Evolutionary conservation across 2,329 filamentous ascomycete genomes (phyloP), one percentile per base, ranked within the genome.

Genomic region (Apiospora arundinis): DNA sequence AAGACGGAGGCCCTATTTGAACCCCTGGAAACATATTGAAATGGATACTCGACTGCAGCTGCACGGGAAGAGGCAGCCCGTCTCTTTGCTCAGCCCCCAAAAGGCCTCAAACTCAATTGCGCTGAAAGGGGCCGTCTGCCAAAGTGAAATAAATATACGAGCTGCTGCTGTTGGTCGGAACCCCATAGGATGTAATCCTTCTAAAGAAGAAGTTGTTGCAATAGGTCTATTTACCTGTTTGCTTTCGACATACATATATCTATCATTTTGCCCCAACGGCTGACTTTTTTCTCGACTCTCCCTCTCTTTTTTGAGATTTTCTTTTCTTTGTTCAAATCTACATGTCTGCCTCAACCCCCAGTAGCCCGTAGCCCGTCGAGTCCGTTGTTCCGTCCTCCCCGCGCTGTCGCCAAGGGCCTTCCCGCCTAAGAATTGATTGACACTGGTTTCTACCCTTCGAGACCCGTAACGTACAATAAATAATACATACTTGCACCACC

Each of bases 41-140:
- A 63, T 40, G 56, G 56, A 40, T 40, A 60, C 52, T 21, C 52
- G 28, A 25, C 25, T 21, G 52, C 52, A 60, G 16, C 52, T 60
- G 52, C 37, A 32, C 28, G 18, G 16, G 18, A 37, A 40, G 8
- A 28, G 21, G 40, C 56, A 40, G 56, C 56, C 32, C 32, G 56
- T 23, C 32, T 40, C 56, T 14, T 32, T 32, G 28, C 52, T 60
- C 52, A 60, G 52, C 52, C 52, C 52, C 28, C 6, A 11, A 60
- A 46, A 37, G 52, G 28, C n/a, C 52, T 60, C 52, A 28, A 60
- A 60, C 52, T 60, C 52, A 37, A 37, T 60, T 37, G 52, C 52
- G 52, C 28, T 3, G 28, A 60, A 37, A n/a, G 52, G 52, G 28
- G 52, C 49, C 49, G 28, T 56, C 28, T n/a, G 16, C 14, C 25